Evolutionary conservation across 306 rosid genomes (phyloP).

Genomic region (Medicago lupulina): DNA sequence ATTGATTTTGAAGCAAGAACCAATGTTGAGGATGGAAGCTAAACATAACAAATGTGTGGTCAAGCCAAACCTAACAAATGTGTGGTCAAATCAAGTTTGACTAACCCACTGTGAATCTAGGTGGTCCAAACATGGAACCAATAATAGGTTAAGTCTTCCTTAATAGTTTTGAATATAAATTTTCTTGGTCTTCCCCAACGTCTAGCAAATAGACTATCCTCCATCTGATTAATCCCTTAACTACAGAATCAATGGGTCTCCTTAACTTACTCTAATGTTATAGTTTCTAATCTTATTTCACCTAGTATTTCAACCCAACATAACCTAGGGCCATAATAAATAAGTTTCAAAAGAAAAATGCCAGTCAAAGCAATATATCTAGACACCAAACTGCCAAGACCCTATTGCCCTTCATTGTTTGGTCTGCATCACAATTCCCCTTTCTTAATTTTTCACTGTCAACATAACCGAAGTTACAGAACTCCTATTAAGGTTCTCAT

Average conservation of each 20-base stretch:
- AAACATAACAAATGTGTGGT: not conserved
- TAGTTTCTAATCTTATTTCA: not conserved
- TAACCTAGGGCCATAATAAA: slow-evolving; percentile 1
- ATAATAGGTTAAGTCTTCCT: not conserved
- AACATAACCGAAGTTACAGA: not conserved
- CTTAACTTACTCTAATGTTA: not conserved
- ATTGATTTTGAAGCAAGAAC: not conserved
- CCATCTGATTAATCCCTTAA: not conserved
- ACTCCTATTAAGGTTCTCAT: not conserved
- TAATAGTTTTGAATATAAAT: not conserved
- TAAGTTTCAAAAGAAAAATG: slow-evolving; percentile 13
- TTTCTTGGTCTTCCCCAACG: not conserved
- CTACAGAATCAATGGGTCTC: not conserved
- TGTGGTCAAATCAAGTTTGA: not conserved
- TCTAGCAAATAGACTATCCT: not conserved
- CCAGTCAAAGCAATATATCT: slow-evolving; percentile 12
- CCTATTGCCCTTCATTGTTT: not conserved
- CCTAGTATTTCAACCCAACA: not conserved
- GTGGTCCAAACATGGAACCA: not conserved
- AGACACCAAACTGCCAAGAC: slow-evolving; percentile 17
- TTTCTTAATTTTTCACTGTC: slow-evolving; percentile 10
- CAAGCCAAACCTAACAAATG: not conserved
- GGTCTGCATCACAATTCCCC: slow-evolving; percentile 8
- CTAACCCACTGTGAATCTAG: not conserved
- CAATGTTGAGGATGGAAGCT: not conserved